These are phyloP conservation scores for Lithospermum erythrorhizon DNA, from an alignment of 257 asterid species.

Conservation along the genomic window DNA sequence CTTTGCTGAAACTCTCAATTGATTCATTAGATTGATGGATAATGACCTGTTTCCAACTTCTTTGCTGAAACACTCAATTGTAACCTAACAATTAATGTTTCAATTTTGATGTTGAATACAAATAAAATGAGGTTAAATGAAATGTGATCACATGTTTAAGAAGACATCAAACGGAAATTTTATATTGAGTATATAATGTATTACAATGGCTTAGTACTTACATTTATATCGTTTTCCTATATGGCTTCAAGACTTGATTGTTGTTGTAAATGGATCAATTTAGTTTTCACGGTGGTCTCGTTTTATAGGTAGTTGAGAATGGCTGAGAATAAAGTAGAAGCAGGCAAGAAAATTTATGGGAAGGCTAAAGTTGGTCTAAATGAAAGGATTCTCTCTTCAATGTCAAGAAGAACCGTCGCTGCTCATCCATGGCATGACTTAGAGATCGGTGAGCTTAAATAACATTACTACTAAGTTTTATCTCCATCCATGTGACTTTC, in stretches of 20 bases:
- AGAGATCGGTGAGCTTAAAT: slow-evolving; percentile 49
- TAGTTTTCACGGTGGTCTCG: neutral
- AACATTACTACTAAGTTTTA: neutral
- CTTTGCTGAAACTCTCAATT: neutral
- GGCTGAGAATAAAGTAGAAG: slow-evolving; percentile 30
- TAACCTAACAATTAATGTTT: too few species aligned
- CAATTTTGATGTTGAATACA: too few species aligned
- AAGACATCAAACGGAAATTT: neutral
- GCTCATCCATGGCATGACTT: slow-evolving; percentile 99
- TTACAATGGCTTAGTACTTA: neutral
- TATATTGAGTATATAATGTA: too few species aligned
- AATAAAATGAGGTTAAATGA: neutral
- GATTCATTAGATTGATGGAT: too few species aligned
- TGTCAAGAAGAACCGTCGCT: slow-evolving; percentile 65
- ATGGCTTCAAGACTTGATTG: neutral
- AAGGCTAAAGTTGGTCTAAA: slow-evolving; percentile 37
- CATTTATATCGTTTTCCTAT: neutral
- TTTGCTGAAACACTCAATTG: too few species aligned
- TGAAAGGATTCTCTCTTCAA: slow-evolving; percentile 73
- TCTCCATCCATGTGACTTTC: too few species aligned
- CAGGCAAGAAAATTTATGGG: slow-evolving; percentile 16
- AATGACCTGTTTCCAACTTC: neutral
- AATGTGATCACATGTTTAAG: neutral
- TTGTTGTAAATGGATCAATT: neutral
- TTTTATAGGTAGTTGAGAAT: slow-evolving; percentile 18